Evolutionary conservation across 139 green algal genomes (phyloP), one percentile per base, ranked within the genome.

Genomic region (Chlorella sorokiniana): DNA sequence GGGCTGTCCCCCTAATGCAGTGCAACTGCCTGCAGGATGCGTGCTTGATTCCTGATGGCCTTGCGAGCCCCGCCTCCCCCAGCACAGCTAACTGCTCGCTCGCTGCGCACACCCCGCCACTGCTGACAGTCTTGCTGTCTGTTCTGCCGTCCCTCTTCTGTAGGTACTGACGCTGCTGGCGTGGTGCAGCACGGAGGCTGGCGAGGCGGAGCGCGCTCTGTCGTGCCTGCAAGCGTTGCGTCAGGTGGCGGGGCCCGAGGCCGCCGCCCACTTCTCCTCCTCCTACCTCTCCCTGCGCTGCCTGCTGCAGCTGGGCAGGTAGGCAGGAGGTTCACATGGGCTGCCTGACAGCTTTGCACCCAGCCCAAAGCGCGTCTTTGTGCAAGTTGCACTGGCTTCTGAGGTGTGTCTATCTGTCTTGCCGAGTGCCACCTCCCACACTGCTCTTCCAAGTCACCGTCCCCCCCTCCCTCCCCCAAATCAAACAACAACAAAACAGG

Each of bases 161-260:
- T 45, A 82, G 77, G 77, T 82, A 29, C 64, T 82, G 44, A 29
- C 48, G 0, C 64, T 82, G 63, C 77, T 82, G 64, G 51, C 77
- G 0, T 75, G 52, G 35, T 82, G 77, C 64, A 67, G 56, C 64
- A 33, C 68, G 14, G 65, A 75, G 37, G 38, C 25, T 23, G 65
- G 61, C 3, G 63, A 75, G 77, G 40, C 33, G 25, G 77, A 76
- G 42, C 77, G 68, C 20, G 77, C 77, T n/a, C 44, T 68, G 45
- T 44, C 45, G 1, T 82, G 77, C 77, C 44, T 82, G 45, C 77
- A 82, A 45, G 77, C 77, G 25, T 44, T 82, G 44, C 63, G 29
- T 10, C 52, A 75, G 65, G 31, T 67, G 42, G 45, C 20, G 1
- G 77, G 56, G n/a, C 33, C n/a, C 16, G 18, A 31, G 3, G 44